A percentile compares a stretch with the other conserved stretches of the same genome.
These are phyloP conservation scores for Crithidia mellificae DNA, from an alignment of 208 protist species.

Conservation along the genomic window DNA sequence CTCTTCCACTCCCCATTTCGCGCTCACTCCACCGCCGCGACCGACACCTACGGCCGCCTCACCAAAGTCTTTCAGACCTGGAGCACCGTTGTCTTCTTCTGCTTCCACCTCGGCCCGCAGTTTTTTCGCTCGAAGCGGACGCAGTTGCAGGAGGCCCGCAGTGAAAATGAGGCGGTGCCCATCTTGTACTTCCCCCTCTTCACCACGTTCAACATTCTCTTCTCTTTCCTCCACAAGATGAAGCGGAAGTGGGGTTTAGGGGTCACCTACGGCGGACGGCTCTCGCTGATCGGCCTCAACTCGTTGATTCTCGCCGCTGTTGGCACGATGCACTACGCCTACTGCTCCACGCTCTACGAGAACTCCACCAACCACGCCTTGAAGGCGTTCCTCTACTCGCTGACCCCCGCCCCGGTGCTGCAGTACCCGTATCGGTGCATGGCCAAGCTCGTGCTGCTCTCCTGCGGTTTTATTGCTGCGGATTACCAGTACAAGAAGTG, in stretches of 20 bases:
- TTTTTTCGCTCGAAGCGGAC: slow-evolving; percentile 37
- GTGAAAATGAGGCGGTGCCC: slow-evolving; percentile 24
- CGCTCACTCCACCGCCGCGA: slow-evolving; percentile 37
- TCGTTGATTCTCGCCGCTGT: slow-evolving; percentile 69
- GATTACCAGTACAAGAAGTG: slow-evolving; percentile 78
- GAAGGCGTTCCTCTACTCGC: slow-evolving; percentile 11
- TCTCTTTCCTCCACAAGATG: slow-evolving; percentile 67
- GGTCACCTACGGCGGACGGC: slow-evolving; percentile 63
- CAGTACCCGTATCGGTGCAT: slow-evolving; percentile 32
- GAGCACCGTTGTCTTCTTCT: slow-evolving; percentile 48
- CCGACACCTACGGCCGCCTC: slow-evolving; percentile 63
- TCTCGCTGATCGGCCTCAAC: slow-evolving; percentile 59
- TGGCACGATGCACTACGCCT: slow-evolving; percentile 63
- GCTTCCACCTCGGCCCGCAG: slow-evolving; percentile 62
- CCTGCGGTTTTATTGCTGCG: slow-evolving; percentile 41
- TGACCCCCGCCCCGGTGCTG: slow-evolving; percentile 12
- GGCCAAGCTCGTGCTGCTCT: slow-evolving; percentile 37
- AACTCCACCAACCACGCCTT: slow-evolving; percentile 8
- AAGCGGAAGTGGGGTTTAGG: slow-evolving; percentile 62
- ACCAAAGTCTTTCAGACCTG: slow-evolving; percentile 74
- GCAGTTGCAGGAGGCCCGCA: slow-evolving; percentile 4
- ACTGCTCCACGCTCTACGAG: slow-evolving; percentile 43
- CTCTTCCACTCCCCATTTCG: slow-evolving; percentile 84
- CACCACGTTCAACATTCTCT: slow-evolving; percentile 40
- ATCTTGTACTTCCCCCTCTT: slow-evolving; percentile 74